Percentiles rank a stretch among this genome's conserved stretches.
These are phyloP conservation scores for Apophysomyces ossiformis DNA, from an alignment of 371 early-diverging fungal species.

Conservation along the genomic window DNA sequence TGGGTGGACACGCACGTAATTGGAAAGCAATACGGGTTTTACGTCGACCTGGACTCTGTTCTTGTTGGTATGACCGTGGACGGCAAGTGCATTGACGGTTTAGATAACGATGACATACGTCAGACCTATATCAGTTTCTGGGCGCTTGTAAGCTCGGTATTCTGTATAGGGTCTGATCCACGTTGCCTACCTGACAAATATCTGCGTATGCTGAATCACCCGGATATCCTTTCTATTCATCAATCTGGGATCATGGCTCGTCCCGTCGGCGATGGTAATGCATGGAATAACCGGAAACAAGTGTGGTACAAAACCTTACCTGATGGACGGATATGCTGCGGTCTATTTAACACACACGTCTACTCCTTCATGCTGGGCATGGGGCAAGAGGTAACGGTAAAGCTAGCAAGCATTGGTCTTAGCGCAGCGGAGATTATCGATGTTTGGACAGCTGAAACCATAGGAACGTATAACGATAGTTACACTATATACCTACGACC, in stretches of 20 bases:
- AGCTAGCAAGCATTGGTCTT: conserved; percentile 20
- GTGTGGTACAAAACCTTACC: conserved; percentile 39
- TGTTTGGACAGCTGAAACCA: conserved; percentile 30
- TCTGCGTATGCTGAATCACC: conserved; percentile 32
- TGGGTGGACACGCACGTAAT: conserved; percentile 27
- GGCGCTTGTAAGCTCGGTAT: conserved; percentile 41
- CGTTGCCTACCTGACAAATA: conserved; percentile 39
- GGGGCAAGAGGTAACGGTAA: conserved; percentile 21
- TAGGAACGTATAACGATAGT: conserved; percentile 18
- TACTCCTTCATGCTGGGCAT: conserved; percentile 29
- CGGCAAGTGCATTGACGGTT: conserved; percentile 37
- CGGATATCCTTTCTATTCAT: conserved; percentile 31
- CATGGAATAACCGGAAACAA: conserved; percentile 32
- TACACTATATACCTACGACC: conserved; percentile 26
- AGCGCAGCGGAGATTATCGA: conserved; percentile 20
- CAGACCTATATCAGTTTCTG: conserved; percentile 39
- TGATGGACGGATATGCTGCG: conserved; percentile 28
- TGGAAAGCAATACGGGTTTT: conserved; percentile 30
- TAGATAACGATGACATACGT: conserved; percentile 36
- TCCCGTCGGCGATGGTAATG: conserved; percentile 27
- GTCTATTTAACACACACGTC: conserved; percentile 36
- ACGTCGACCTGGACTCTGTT: conserved; percentile 36
- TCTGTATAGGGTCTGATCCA: conserved; percentile 43
- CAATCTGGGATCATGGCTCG: conserved; percentile 34
- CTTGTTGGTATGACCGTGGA: conserved; percentile 39